Percentiles rank a stretch among this genome's conserved stretches.
phyloP scores from a whole-genome alignment of 2,329 filamentous ascomycete species.

The Penicillium sclerotigenum region DNA sequence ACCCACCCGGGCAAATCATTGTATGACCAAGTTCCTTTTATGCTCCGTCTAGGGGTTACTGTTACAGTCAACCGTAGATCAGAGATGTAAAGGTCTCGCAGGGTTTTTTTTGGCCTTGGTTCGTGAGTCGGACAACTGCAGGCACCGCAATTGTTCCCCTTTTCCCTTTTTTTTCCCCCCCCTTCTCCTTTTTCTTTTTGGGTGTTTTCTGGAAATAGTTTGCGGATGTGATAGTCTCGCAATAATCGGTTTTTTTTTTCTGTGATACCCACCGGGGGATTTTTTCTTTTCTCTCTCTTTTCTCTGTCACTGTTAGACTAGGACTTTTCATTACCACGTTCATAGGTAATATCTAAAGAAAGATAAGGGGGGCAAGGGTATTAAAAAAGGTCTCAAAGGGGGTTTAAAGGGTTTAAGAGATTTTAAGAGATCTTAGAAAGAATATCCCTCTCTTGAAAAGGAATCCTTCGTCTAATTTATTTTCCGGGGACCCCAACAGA shows the following conservation, averaged over 20 bases:
- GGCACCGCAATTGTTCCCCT: background rate
- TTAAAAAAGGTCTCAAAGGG: background rate
- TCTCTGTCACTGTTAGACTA: background rate
- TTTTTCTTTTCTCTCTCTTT: background rate
- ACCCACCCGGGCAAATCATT: constrained; percentile 1
- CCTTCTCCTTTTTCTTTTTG: background rate
- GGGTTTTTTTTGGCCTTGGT: background rate
- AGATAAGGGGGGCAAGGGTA: background rate
- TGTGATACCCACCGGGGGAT: constrained; percentile 8
- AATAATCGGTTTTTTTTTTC: background rate
- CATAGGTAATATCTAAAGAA: background rate
- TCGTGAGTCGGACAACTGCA: constrained; percentile 17
- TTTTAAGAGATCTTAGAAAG: no score
- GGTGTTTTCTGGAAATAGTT: background rate
- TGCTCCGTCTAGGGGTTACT: constrained; percentile 26
- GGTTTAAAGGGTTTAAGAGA: background rate
- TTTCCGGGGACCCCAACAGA: constrained; percentile 18
- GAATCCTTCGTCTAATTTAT: constrained; percentile 14
- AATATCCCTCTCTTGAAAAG: constrained; percentile 3
- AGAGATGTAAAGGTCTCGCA: constrained; percentile 17
- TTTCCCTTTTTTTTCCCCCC: background rate
- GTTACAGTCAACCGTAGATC: constrained; percentile 19
- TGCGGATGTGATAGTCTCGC: constrained; percentile 4
- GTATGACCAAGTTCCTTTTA: constrained; percentile 20
- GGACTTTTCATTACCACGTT: background rate